A percentile compares a stretch with the other conserved stretches of the same genome.
Evolutionary conservation across 805 yeast species (phyloP).

Genomic region (Komagataella pastoris): DNA sequence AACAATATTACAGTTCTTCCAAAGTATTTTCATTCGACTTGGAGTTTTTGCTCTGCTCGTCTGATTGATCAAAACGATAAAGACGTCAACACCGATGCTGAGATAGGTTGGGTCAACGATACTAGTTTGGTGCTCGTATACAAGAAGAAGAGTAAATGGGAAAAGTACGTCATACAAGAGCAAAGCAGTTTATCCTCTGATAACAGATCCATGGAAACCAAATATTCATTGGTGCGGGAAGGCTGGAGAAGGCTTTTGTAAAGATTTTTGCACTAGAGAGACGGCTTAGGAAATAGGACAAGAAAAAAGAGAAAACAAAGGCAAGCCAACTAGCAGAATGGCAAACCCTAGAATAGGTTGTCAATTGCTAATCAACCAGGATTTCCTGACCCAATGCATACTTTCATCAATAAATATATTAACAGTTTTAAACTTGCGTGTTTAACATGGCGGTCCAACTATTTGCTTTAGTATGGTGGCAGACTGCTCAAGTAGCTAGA

Average conservation of each 20-base stretch:
- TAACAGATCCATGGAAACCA: neutral
- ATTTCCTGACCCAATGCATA: neutral
- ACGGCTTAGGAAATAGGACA: neutral
- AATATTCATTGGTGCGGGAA: neutral
- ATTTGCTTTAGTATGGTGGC: conserved; percentile 1
- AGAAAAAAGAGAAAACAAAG: neutral
- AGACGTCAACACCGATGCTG: conserved; percentile 11
- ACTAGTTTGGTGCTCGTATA: conserved; percentile 65
- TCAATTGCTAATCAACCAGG: neutral
- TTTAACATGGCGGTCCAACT: neutral
- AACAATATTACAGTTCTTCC: conserved; percentile 52
- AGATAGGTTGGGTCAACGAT: conserved; percentile 65
- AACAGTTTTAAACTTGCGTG: neutral
- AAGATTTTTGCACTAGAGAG: neutral
- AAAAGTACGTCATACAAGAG: conserved; percentile 64
- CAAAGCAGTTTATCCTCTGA: neutral
- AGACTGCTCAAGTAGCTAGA: conserved; percentile 4
- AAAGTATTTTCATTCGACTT: conserved; percentile 66
- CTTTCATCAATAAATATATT: neutral
- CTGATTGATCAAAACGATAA: conserved; percentile 18
- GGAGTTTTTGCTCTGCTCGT: conserved; percentile 77
- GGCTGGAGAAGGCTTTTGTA: neutral
- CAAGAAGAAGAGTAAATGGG: conserved; percentile 70
- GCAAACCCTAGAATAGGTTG: neutral
- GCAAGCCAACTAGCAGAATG: neutral